phyloP scores from a whole-genome alignment of 1,284 basidiomycete species.

The Irpex rosettiformis region DNA sequence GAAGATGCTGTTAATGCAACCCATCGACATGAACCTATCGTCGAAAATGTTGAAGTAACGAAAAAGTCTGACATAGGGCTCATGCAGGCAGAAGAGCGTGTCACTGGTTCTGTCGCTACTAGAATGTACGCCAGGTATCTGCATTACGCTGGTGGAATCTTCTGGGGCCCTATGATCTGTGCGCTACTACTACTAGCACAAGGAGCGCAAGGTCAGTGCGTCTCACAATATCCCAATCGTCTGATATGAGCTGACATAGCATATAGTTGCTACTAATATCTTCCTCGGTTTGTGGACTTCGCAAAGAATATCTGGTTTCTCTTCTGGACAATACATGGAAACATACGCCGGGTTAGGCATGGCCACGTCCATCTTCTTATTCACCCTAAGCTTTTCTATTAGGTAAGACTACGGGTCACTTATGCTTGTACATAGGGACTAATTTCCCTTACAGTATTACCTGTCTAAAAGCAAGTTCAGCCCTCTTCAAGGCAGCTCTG shows the following conservation, averaged over 20 bases:
- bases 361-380: slow-evolving; percentile 53
- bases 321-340: slow-evolving; percentile 61
- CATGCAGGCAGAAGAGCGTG: slow-evolving; percentile 37
- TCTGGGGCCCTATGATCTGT: slow-evolving; percentile 36
- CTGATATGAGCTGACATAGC: no score
- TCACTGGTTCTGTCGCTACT: slow-evolving; percentile 29
- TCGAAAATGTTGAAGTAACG: slow-evolving; percentile 17
- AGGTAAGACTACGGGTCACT: no score
- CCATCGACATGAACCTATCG: slow-evolving; percentile 23
- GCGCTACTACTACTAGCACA: slow-evolving; percentile 31
- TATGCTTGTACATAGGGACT: no score
- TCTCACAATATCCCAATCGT: no score
- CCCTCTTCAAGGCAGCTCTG: slow-evolving; percentile 57
- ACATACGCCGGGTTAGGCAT: slow-evolving; percentile 64
- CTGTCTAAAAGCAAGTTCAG: slow-evolving; percentile 54
- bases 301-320: slow-evolving; percentile 40
- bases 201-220: slow-evolving; percentile 25
- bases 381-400: slow-evolving; percentile 50
- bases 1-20: slow-evolving; percentile 23
- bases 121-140: slow-evolving; percentile 37
- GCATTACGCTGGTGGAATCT: slow-evolving; percentile 44
- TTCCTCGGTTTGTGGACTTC: slow-evolving; percentile 40
- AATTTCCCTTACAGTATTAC: no score
- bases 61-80: slow-evolving; percentile 16
- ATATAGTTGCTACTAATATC: slow-evolving; percentile 35